A percentile compares a stretch with the other conserved stretches of the same genome.
These are phyloP conservation scores for Auricularia heimuer DNA, from an alignment of 768 basidiomycete genomes.

Conservation along the genomic window DNA sequence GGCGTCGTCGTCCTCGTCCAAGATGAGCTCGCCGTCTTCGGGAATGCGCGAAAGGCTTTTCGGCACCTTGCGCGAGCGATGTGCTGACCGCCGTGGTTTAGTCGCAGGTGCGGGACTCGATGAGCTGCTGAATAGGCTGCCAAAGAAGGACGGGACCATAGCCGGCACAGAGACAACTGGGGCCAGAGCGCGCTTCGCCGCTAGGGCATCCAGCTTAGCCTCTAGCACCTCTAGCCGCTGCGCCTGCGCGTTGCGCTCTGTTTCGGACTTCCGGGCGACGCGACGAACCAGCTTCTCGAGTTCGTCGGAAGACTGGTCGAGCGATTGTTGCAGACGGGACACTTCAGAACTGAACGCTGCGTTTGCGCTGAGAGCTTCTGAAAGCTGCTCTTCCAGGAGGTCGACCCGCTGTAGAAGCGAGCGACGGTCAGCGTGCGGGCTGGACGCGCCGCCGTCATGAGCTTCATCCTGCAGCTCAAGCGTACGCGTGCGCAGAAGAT, in stretches of 20 bases:
- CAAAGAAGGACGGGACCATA: not conserved
- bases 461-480: not conserved
- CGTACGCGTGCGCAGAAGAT: not conserved
- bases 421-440: not conserved
- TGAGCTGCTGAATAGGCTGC: not conserved
- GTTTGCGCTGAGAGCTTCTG: not conserved
- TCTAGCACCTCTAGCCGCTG: not conserved
- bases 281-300: not conserved
- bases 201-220: not conserved
- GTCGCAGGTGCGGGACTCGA: not conserved
- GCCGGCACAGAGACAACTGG: not conserved
- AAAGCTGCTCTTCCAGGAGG: not conserved
- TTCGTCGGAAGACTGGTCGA: not conserved
- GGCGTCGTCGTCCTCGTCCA: not conserved
- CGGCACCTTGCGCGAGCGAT: not conserved
- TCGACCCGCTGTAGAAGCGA: not conserved
- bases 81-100: not conserved
- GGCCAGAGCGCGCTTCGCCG: not conserved
- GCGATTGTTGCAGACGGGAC: not conserved
- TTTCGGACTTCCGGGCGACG: not conserved
- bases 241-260: not conserved
- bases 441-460: not conserved
- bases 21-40: not conserved
- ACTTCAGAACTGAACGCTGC: not conserved
- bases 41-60: not conserved